phyloP scores from a whole-genome alignment of 2,329 filamentous ascomycete genomes.

The Aspergillus ochraceoroseus region DNA sequence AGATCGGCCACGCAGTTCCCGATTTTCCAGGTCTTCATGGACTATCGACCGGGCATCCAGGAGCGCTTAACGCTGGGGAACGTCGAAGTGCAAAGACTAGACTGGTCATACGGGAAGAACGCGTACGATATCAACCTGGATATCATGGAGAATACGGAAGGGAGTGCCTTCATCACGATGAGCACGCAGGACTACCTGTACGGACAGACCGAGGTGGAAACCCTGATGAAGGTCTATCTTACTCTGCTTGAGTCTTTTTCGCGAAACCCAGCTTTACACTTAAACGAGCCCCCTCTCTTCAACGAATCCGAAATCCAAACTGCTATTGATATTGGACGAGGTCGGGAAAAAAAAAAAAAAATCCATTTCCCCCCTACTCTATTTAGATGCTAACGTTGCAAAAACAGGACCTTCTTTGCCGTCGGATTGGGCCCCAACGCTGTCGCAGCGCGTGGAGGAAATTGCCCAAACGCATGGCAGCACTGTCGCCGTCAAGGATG shows the following conservation, averaged over 20 bases:
- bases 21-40: constrained; percentile 49
- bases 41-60: constrained; percentile 42
- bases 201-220: constrained; percentile 21
- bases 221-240: constrained; percentile 15
- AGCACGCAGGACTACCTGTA: constrained; percentile 34
- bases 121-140: constrained; percentile 39
- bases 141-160: constrained; percentile 33
- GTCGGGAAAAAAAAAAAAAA: background rate
- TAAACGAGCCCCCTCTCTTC: background rate
- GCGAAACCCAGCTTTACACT: background rate
- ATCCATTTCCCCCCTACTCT: too few species aligned
- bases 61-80: too few species aligned
- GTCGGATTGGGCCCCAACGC: constrained; percentile 32
- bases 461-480: constrained; percentile 23
- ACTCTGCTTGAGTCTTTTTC: background rate
- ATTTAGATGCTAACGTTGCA: background rate
- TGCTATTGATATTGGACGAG: background rate
- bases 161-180: constrained; percentile 19
- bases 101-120: constrained; percentile 24
- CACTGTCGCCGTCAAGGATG: constrained; percentile 29
- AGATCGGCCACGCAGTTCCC: constrained; percentile 42
- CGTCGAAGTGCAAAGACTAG: too few species aligned
- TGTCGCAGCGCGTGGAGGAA: constrained; percentile 37
- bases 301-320: background rate
- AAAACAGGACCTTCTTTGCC: background rate